Evolutionary conservation across 371 early-diverging fungal species (phyloP).

Genomic region (Mucor indicus): DNA sequence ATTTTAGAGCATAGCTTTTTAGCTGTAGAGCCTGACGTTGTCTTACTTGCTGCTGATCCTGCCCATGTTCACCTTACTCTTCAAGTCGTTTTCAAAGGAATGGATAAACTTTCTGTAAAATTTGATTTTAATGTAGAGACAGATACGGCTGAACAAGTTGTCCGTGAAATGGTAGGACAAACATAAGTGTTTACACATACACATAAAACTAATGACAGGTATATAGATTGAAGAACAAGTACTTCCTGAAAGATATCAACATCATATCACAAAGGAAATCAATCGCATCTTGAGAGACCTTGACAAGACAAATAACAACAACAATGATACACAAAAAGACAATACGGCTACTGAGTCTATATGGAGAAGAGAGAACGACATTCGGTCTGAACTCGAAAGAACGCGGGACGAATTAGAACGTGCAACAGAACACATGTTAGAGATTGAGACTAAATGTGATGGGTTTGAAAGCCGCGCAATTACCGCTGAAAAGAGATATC

Average conservation of each 20-base stretch:
- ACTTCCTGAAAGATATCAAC: slow-evolving; percentile 68
- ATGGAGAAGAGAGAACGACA: slow-evolving; percentile 43
- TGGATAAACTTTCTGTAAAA: slow-evolving; percentile 79
- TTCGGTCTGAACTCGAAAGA: slow-evolving; percentile 34
- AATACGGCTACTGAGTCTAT: slow-evolving; percentile 27
- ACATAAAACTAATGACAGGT: no score
- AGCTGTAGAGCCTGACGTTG: slow-evolving; percentile 75
- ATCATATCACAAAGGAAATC: slow-evolving; percentile 80
- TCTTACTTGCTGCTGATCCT: slow-evolving; percentile 59
- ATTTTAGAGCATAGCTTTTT: slow-evolving; percentile 82
- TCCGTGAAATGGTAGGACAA: slow-evolving; percentile 84
- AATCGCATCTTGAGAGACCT: slow-evolving; percentile 82
- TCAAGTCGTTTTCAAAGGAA: slow-evolving; percentile 81
- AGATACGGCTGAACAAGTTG: slow-evolving; percentile 90
- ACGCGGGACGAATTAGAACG: slow-evolving; percentile 25
- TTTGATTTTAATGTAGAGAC: slow-evolving; percentile 86
- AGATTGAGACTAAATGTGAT: slow-evolving; percentile 31
- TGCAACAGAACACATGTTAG: slow-evolving; percentile 28
- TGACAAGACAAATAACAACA: slow-evolving; percentile 32
- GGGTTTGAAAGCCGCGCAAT: slow-evolving; percentile 23
- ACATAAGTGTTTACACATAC: no score
- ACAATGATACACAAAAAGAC: no score
- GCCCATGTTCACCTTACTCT: slow-evolving; percentile 66
- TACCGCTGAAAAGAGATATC: slow-evolving; percentile 29
- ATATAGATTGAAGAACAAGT: slow-evolving; percentile 80